These are phyloP conservation scores for Effrenium voratum DNA, from an alignment of 73 alveolate species.

Conservation along the genomic window DNA sequence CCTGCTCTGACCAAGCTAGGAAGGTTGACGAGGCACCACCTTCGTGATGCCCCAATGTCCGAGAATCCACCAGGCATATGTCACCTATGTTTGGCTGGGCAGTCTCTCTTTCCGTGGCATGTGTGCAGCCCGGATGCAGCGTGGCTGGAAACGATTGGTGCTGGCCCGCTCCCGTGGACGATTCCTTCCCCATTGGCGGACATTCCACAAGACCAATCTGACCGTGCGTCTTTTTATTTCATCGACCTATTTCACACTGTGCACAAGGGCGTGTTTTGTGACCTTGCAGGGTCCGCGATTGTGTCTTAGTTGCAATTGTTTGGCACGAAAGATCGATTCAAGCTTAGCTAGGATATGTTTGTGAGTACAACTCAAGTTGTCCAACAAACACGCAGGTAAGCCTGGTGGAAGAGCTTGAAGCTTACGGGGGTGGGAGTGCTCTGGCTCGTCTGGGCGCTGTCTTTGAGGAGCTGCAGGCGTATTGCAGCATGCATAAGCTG, in stretches of 20 bases:
- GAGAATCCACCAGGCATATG: not conserved
- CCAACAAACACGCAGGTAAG: not conserved
- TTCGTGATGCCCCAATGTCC: not conserved
- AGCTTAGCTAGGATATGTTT: not conserved
- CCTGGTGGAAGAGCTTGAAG: not conserved
- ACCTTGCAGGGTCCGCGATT: not conserved
- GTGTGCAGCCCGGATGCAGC: not conserved
- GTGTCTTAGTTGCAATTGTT: not conserved
- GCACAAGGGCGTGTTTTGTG: not conserved
- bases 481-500: not conserved
- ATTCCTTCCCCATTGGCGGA: not conserved
- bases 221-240: not conserved
- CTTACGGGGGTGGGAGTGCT: not conserved
- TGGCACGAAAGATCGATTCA: not conserved
- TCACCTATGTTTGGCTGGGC: not conserved
- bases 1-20: not conserved
- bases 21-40: not conserved
- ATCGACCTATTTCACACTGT: not conserved
- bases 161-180: not conserved
- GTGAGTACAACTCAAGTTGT: not conserved
- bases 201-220: not conserved
- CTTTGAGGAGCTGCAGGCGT: not conserved
- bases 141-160: not conserved
- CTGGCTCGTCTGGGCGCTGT: not conserved
- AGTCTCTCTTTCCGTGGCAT: not conserved